Evolutionary conservation across 805 yeast species (phyloP), one percentile per base, ranked within the genome.

Genomic region (Scheffersomyces ergatensis): DNA sequence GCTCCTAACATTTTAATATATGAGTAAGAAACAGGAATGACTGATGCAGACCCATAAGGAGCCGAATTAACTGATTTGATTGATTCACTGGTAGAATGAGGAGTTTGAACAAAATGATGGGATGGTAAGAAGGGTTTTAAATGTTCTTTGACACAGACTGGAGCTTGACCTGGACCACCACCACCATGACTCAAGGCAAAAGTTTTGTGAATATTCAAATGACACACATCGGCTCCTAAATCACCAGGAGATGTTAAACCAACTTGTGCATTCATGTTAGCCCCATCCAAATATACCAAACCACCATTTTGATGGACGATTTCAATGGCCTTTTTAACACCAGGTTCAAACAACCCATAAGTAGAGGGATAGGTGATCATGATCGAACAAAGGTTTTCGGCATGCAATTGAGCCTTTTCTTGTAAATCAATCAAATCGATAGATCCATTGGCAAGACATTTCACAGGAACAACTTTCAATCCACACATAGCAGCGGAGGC

Each of bases 81-180:
- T 7, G 65, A 83, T 62, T 58, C 74, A 46, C 48, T 62, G 14
- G 73, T 65, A 20, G 70, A 58, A 46, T 62, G 71, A 2, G 83
- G 80, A 54, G 82, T 76, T 19, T 64, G 53, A 13, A 78, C 72
- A 31, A 85, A 70, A 17, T 78, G 76, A 65, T 93, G 97, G 12
- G 73, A 70, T 34, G 99, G 99, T 54, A 93, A 75, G 66, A 79
- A 89, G 39, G 88, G 87, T 33, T 75, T 77, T 54, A 93, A 72
- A 63, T 89, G 96, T 37, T 75, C 68, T 51, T 82, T 83, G 42
- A 92, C 98, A 75, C 98, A 89, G 48, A 93, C 93, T 38, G 98
- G 98, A 15, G 97, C 99, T 55, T 89, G 95, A 59, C 98, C 99
- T 32, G 99, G 99, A 33, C 99, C 99, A 61, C 99, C 99, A 60